Evolutionary conservation across 805 yeast species (phyloP).

Genomic region (Pichia cephalocereana): DNA sequence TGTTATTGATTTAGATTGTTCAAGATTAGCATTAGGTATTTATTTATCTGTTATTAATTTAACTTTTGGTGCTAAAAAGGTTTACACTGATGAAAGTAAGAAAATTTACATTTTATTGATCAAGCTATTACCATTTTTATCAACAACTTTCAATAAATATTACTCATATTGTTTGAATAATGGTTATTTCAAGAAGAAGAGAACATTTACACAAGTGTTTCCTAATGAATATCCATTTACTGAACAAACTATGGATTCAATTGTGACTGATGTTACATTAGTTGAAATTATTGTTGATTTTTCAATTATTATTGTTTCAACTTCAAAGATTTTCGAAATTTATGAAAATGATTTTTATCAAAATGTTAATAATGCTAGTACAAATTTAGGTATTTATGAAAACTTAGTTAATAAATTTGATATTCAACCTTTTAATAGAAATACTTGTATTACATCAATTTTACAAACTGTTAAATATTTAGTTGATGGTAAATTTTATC

Average conservation of each 20-base stretch:
- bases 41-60: conserved; percentile 38
- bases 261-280: conserved; percentile 56
- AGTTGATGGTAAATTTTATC: conserved; percentile 46
- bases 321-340: conserved; percentile 30
- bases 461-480: conserved; percentile 32
- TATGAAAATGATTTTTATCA: conserved; percentile 1
- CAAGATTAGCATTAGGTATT: conserved; percentile 55
- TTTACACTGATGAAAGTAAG: conserved; percentile 22
- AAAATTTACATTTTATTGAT: conserved; percentile 37
- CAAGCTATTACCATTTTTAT: conserved; percentile 45
- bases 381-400: neutral
- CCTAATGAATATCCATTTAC: conserved; percentile 59
- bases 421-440: conserved; percentile 1
- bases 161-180: conserved; percentile 40
- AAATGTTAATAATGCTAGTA: neutral
- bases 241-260: conserved; percentile 61
- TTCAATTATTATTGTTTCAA: conserved; percentile 47
- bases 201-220: conserved; percentile 60
- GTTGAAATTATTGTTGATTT: conserved; percentile 69
- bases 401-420: conserved; percentile 4
- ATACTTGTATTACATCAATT: conserved; percentile 18
- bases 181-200: conserved; percentile 40
- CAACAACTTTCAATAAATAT: conserved; percentile 42
- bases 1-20: conserved; percentile 43
- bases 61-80: conserved; percentile 16